These are phyloP conservation scores for Primulina eburnea DNA, from an alignment of 257 asterid species.

Conservation along the genomic window DNA sequence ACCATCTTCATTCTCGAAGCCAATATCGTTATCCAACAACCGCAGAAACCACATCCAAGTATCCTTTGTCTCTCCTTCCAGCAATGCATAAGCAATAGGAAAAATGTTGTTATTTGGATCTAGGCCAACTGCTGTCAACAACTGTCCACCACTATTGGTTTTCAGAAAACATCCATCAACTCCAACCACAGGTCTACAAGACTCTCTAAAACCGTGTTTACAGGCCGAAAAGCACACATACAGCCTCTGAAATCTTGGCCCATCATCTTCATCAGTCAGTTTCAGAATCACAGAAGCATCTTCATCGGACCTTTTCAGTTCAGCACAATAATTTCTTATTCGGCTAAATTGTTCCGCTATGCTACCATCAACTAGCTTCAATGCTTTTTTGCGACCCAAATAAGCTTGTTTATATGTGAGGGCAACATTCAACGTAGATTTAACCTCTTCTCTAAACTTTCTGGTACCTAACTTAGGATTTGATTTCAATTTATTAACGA, in stretches of 20 bases:
- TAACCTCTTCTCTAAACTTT: neutral
- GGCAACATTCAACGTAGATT: no score
- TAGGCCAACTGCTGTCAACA: neutral
- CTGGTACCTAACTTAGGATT: neutral
- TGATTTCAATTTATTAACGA: no score
- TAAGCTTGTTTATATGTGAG: neutral
- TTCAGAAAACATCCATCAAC: neutral
- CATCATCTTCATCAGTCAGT: neutral
- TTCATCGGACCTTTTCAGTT: no score
- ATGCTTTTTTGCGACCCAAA: neutral
- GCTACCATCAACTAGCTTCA: no score
- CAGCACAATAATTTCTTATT: neutral
- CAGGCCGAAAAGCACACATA: neutral
- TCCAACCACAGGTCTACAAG: neutral
- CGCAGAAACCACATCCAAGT: neutral
- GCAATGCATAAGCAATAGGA: constrained; percentile 7
- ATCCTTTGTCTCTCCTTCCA: neutral
- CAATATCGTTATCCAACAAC: neutral
- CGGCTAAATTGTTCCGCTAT: neutral
- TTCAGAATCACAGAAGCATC: neutral
- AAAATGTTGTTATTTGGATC: neutral
- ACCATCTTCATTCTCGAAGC: neutral
- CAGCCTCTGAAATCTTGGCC: neutral
- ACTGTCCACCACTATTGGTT: neutral
- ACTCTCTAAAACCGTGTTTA: neutral